Conservation (phyloP, 2,329 filamentous ascomycete genomes). For the Leptographium procerum region DNA sequence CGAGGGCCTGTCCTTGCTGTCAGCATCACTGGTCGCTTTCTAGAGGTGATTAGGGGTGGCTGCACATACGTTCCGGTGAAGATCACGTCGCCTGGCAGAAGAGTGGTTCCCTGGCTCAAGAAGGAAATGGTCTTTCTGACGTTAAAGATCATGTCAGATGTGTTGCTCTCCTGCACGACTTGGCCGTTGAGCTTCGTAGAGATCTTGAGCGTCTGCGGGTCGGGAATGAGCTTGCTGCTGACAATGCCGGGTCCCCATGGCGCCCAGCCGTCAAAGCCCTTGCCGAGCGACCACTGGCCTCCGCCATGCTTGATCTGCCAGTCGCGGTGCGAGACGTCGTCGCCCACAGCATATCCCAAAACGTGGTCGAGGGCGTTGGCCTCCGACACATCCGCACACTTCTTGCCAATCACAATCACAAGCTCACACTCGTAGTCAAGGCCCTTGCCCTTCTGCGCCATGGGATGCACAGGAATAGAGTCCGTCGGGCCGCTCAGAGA, state of each 20-base stretch:
- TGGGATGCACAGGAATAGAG: conserved; percentile 51
- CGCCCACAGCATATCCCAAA: conserved; percentile 62
- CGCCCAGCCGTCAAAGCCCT: conserved; percentile 67
- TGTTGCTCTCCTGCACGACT: conserved; percentile 45
- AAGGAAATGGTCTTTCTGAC: conserved; percentile 48
- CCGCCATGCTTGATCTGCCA: conserved; percentile 61
- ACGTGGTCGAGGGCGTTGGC: conserved; percentile 58
- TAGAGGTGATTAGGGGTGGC: no score
- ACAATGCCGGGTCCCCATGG: conserved; percentile 65
- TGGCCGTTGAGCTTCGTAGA: conserved; percentile 48
- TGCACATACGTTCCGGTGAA: conserved; percentile 50
- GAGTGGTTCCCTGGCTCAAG: conserved; percentile 48
- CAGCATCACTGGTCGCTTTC: neutral
- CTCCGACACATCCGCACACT: conserved; percentile 53
- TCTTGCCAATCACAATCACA: conserved; percentile 59
- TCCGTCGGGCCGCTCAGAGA: conserved; percentile 53
- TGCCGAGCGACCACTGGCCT: conserved; percentile 60
- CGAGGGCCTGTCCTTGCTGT: conserved; percentile 35
- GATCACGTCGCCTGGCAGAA: conserved; percentile 53
- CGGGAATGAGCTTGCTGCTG: conserved; percentile 37
- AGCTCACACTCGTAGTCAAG: conserved; percentile 76
- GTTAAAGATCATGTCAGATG: conserved; percentile 52
- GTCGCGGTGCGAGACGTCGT: conserved; percentile 71
- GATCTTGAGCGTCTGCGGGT: conserved; percentile 46
- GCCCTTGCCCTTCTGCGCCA: conserved; percentile 54